phyloP scores from a whole-genome alignment of 305 asterid species.

The Fraxinus albicans region DNA sequence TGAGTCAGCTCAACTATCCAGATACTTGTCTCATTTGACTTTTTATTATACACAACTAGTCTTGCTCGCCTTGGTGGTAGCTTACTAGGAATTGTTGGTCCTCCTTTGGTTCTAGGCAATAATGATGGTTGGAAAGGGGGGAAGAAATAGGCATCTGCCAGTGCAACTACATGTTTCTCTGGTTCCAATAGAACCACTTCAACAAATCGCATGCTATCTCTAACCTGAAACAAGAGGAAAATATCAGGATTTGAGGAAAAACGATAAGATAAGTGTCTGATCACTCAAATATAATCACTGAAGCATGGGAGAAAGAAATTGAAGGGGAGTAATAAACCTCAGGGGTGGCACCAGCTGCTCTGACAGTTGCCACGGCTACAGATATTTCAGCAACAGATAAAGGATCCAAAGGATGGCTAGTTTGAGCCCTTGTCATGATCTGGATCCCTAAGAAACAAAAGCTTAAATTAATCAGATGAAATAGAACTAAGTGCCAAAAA shows the following conservation, averaged over 20 bases:
- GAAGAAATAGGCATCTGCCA: slow-evolving; percentile 95
- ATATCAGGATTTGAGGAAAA: slow-evolving; percentile 8
- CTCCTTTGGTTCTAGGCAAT: slow-evolving; percentile 80
- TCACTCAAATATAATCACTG: slow-evolving; percentile 11
- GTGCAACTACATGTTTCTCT: slow-evolving; percentile 74
- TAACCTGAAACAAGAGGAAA: slow-evolving; percentile 53
- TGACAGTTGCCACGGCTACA: slow-evolving; percentile 78
- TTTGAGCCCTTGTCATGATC: slow-evolving; percentile 63
- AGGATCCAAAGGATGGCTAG: slow-evolving; percentile 80
- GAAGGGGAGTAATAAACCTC: slow-evolving; percentile 45
- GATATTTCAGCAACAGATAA: slow-evolving; percentile 77
- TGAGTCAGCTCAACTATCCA: slow-evolving; percentile 94
- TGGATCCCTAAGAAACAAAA: slow-evolving; percentile 50
- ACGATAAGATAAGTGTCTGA: neutral
- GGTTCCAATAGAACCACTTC: slow-evolving; percentile 96
- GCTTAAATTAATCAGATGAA: slow-evolving; percentile 10
- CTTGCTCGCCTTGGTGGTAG: slow-evolving; percentile 95
- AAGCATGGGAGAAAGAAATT: slow-evolving; percentile 10
- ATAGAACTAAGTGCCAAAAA: neutral
- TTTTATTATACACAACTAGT: slow-evolving; percentile 83
- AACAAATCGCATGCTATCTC: slow-evolving; percentile 94
- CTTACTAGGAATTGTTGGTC: slow-evolving; percentile 75
- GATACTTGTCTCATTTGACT: slow-evolving; percentile 85
- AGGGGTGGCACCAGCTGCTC: slow-evolving; percentile 89
- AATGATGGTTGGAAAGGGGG: slow-evolving; percentile 96